A percentile compares a stretch with the other conserved stretches of the same genome.
Evolutionary conservation across 1,284 basidiomycete genomes (phyloP).

Genomic region (Paramarasmius palmivorus): DNA sequence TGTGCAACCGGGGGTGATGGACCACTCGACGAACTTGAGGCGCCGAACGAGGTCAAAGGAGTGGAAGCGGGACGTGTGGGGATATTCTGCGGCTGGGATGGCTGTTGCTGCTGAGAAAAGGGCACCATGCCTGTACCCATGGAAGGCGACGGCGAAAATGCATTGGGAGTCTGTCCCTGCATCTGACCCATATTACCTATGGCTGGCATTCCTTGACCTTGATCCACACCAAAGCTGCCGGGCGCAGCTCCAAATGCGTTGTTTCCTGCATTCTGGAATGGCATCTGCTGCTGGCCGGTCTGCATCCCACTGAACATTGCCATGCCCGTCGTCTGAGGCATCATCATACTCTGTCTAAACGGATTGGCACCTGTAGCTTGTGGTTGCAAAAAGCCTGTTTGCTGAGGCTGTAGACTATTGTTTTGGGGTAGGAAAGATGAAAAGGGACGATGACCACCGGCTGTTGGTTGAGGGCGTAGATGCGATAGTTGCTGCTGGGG

Average conservation of each 20-base stretch:
- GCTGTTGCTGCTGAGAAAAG: constrained; percentile 16
- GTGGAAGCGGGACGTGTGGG: constrained; percentile 70
- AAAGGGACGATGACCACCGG: constrained; percentile 50
- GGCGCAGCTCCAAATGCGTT: neutral
- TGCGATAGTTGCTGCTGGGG: constrained; percentile 21
- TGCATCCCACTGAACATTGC: constrained; percentile 32
- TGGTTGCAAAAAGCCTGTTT: constrained; percentile 43
- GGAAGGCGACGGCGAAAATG: constrained; percentile 19
- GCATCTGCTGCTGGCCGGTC: constrained; percentile 7
- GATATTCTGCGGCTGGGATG: constrained; percentile 16
- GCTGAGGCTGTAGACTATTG: constrained; percentile 6
- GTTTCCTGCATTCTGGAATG: constrained; percentile 3
- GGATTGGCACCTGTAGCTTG: constrained; percentile 75
- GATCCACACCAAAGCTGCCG: neutral
- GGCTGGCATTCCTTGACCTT: constrained; percentile 10
- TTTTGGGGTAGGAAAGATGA: constrained; percentile 50
- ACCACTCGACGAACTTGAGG: constrained; percentile 25
- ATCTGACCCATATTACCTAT: neutral
- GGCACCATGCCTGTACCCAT: constrained; percentile 8
- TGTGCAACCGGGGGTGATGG: constrained; percentile 47
- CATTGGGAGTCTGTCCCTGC: constrained; percentile 15
- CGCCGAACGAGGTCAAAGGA: constrained; percentile 46
- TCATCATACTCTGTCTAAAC: constrained; percentile 65
- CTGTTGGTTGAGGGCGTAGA: constrained; percentile 35
- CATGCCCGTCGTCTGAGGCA: constrained; percentile 72